These are phyloP conservation scores for Cercophora samala DNA, from an alignment of 495 filamentous ascomycete species.

Conservation along the genomic window DNA sequence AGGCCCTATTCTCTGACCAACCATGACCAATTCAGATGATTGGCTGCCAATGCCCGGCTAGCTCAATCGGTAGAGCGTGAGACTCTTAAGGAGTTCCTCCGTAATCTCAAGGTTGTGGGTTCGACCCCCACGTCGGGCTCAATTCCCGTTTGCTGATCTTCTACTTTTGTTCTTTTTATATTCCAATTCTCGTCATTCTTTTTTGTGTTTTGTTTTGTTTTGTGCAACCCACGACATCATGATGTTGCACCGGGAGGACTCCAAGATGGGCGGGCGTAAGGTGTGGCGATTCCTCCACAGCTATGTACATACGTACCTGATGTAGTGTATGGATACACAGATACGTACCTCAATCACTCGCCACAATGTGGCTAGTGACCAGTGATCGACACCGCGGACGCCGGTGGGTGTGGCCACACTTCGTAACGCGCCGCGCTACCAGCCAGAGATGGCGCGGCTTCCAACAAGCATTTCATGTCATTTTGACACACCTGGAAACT, in stretches of 20 bases:
- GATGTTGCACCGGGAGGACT: conserved; percentile 5
- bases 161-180: conserved; percentile 6
- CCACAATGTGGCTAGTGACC: background rate
- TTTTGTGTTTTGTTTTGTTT: background rate
- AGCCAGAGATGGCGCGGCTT: no score
- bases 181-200: background rate
- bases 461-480: no score
- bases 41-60: conserved; percentile 46
- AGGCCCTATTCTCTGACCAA: no score
- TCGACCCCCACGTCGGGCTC: conserved; percentile 24
- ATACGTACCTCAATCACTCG: no score
- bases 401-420: no score
- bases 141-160: conserved; percentile 20
- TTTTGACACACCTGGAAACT: background rate
- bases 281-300: background rate
- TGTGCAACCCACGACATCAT: no score
- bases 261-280: background rate
- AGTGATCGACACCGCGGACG: background rate
- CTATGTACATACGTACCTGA: no score
- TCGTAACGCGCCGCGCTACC: no score
- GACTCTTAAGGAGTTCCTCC: conserved; percentile 56
- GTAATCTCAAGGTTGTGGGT: conserved; percentile 21
- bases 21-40: conserved; percentile 5
- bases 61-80: conserved; percentile 82
- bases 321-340: no score